These are phyloP conservation scores for Solanum acaule DNA, from an alignment of 257 asterid genomes.

Conservation along the genomic window DNA sequence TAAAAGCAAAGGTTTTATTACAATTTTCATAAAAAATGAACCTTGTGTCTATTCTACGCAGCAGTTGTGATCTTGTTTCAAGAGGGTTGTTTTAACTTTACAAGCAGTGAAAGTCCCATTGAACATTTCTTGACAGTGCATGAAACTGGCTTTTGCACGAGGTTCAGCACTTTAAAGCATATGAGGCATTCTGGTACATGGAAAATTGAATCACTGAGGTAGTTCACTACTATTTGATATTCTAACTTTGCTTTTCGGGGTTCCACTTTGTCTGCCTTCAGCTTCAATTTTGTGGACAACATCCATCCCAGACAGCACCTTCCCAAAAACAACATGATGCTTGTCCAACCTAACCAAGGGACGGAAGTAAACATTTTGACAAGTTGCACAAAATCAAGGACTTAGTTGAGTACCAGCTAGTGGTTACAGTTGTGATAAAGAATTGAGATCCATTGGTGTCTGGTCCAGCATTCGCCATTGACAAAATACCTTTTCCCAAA, in stretches of 20 bases:
- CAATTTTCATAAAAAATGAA: neutral
- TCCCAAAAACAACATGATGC: conserved; percentile 85
- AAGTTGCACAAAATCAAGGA: neutral
- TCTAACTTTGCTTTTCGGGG: conserved; percentile 44
- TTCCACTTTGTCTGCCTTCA: conserved; percentile 52
- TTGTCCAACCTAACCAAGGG: conserved; percentile 66
- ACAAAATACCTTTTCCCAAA: conserved; percentile 48
- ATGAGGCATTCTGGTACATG: neutral
- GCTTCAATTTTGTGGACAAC: conserved; percentile 64
- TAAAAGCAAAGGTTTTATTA: neutral
- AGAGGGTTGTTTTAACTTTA: neutral
- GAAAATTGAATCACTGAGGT: conserved; percentile 18
- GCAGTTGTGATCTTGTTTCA: neutral
- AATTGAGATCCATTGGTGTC: conserved; percentile 92
- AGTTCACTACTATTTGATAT: conserved; percentile 70
- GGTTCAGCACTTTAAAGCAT: neutral
- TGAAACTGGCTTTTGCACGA: neutral
- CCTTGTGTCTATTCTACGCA: neutral
- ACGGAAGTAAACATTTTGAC: neutral
- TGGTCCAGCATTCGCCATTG: conserved; percentile 88
- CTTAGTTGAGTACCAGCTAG: conserved; percentile 43
- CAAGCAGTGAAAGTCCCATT: neutral
- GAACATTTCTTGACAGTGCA: neutral
- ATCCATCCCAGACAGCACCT: conserved; percentile 88
- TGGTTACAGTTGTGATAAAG: conserved; percentile 66